A percentile compares a stretch with the other conserved stretches of the same genome.
Conservation (phyloP, 306 rosid species). For the Cicer pinnatifidum region DNA sequence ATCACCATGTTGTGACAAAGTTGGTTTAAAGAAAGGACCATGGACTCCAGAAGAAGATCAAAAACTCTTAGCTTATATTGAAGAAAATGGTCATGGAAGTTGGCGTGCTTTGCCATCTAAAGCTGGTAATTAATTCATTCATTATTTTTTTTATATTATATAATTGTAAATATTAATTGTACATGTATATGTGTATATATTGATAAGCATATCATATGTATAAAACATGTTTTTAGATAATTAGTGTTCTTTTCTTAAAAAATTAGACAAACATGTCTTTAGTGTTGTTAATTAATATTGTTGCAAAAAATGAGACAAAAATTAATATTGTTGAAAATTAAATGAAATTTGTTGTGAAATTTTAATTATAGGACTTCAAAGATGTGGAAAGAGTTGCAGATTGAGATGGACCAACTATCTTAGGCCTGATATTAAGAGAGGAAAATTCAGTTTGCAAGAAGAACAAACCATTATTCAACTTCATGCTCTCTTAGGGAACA, state of each 20-base stretch:
- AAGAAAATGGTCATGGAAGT: slow-evolving; percentile 98
- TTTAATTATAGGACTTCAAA: slow-evolving; percentile 74
- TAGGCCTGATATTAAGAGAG: slow-evolving; percentile 98
- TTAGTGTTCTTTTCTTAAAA: neutral
- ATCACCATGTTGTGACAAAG: slow-evolving; percentile 98
- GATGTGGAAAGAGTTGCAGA: slow-evolving; percentile 99
- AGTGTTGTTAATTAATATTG: neutral
- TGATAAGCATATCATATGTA: too few species aligned
- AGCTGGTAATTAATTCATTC: slow-evolving; percentile 70
- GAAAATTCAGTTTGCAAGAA: slow-evolving; percentile 97
- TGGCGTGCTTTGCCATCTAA: slow-evolving; percentile 97
- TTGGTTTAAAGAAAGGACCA: slow-evolving; percentile 98
- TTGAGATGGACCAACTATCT: slow-evolving; percentile 98
- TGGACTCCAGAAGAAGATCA: slow-evolving; percentile 99
- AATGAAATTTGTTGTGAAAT: neutral
- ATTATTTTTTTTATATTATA: neutral
- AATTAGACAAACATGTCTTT: neutral
- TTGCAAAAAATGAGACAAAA: neutral
- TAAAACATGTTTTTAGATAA: neutral
- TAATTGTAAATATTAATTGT: too few species aligned
- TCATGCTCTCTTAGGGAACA: slow-evolving; percentile 97
- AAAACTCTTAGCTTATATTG: slow-evolving; percentile 90
- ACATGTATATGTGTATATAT: too few species aligned
- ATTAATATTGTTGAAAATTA: neutral
- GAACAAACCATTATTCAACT: slow-evolving; percentile 99